Evolutionary conservation across 176 grass and related monocot genomes (phyloP), one percentile per base, ranked within the genome.

Genomic region (Phyllostachys edulis): DNA sequence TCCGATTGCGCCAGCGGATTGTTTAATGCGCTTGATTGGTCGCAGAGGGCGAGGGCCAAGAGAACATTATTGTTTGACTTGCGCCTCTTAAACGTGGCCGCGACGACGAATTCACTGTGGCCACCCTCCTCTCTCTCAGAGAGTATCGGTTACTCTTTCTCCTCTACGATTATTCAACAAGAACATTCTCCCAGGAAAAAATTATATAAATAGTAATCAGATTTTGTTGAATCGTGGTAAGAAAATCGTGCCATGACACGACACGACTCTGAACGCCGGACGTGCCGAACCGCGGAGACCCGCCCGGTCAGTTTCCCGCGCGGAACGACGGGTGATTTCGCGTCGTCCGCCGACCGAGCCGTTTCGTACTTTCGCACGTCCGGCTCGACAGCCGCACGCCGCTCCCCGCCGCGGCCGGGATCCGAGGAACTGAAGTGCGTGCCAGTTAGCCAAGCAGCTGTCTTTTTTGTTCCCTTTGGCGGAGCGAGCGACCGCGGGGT

Each of bases 361-460:
- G 52, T 7, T 2, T 54, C 51, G 17, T 18, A 16, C 52, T 6
- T 8, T 1, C 0, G 54, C 7, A 6, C 37, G 65, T 3, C 66
- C 38, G 12, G 74, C 5, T 52, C 16, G 49, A 34, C 37, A 63
- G 60, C 40, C 41, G 41, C 57, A 13, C 56, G 26, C 74, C 41
- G 41, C 41, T 14, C 5, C 12, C 61, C 62, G 62, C 27, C 23
- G 40, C 76, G 76, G 40, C 70, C 40, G 70, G 81, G 51, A 52
- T 66, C 82, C 60, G 9, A 32, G 14, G 82, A 68, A 73, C 49
- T 85, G 82, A 68, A 73, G 63, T 85, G 82, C 82, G 60, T 38
- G 23, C 82, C 81, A 75, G 70, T 75, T 50, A 50, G 40, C 42
- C 68, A 39, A 11, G 36, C 40, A 11, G 34, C 56, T 24, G 57